Conservation (phyloP, 371 early-diverging fungal genomes). For the Mortierella sp. region DNA sequence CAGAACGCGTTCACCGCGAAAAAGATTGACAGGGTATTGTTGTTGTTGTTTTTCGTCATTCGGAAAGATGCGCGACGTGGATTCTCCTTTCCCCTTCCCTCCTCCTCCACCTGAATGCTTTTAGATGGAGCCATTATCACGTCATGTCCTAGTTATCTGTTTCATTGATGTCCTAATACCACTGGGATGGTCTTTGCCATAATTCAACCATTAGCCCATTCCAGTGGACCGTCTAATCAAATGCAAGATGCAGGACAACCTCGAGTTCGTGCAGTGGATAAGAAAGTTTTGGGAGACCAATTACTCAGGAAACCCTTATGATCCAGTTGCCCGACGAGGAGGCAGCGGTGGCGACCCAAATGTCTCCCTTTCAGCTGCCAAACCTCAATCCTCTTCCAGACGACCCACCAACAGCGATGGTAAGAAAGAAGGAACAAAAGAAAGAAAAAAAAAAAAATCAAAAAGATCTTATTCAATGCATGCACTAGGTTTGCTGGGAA, state of each 20-base stretch:
- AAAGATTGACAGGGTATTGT: conserved; percentile 64
- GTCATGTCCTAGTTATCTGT: too few relatives aligned
- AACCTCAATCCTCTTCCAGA: conserved; percentile 7
- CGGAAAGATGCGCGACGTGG: too few relatives aligned
- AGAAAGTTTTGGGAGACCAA: conserved; percentile 89
- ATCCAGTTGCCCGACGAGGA: conserved; percentile 83
- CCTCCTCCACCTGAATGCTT: too few relatives aligned
- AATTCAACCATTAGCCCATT: conserved; percentile 62
- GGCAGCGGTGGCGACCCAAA: conserved; percentile 33
- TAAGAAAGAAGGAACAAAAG: conserved; percentile 1
- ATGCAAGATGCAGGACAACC: conserved; percentile 96
- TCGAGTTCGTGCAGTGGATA: conserved; percentile 96
- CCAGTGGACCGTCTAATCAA: conserved; percentile 89
- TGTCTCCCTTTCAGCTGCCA: conserved; percentile 25
- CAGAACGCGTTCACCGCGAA: conserved; percentile 75
- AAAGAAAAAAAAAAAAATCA: background rate
- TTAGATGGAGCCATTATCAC: too few relatives aligned
- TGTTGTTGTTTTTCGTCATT: too few relatives aligned
- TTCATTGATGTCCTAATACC: background rate
- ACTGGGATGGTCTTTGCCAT: background rate
- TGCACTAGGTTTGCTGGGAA: too few relatives aligned
- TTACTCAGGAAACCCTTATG: conserved; percentile 85
- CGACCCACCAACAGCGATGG: conserved; percentile 25
- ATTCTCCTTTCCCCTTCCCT: too few relatives aligned
- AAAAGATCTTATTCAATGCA: background rate